phyloP scores from a whole-genome alignment of 2,329 filamentous ascomycete species.

The Harringtonia lauricola region DNA sequence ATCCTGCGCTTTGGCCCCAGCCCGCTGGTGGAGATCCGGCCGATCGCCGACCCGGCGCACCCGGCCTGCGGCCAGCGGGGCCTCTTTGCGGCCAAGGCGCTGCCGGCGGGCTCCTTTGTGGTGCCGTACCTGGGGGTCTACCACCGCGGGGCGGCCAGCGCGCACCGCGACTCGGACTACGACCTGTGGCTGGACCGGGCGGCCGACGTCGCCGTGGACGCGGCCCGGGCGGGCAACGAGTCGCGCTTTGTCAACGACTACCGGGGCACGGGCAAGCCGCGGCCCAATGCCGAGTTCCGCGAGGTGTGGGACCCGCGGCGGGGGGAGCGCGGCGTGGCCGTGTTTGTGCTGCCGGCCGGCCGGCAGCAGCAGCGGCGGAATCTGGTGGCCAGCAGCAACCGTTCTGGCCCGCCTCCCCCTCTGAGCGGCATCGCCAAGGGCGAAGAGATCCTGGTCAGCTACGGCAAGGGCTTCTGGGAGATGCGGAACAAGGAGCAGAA shows the following conservation, averaged over 20 bases:
- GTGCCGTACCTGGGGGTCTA: constrained; percentile 51
- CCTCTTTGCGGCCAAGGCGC: constrained; percentile 44
- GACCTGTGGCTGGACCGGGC: constrained; percentile 53
- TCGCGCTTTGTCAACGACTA: constrained; percentile 59
- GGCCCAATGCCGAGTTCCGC: constrained; percentile 48
- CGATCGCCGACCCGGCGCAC: constrained; percentile 38
- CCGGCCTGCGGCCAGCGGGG: constrained; percentile 48
- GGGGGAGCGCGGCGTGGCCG: constrained; percentile 42
- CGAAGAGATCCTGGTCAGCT: constrained; percentile 54
- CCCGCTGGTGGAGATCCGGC: constrained; percentile 39
- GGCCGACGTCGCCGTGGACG: constrained; percentile 48
- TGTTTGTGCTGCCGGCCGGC: constrained; percentile 40
- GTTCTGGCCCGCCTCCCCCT: no score
- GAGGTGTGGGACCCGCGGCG: constrained; percentile 43
- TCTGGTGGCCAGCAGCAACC: background rate
- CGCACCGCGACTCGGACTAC: constrained; percentile 43
- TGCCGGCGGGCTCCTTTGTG: constrained; percentile 44
- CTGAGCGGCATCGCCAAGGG: constrained; percentile 42
- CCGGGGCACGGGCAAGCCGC: constrained; percentile 35
- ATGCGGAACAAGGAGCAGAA: constrained; percentile 29
- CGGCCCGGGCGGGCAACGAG: constrained; percentile 47
- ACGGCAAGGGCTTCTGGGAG: constrained; percentile 57
- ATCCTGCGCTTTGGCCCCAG: constrained; percentile 27
- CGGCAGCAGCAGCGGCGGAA: constrained; percentile 9
- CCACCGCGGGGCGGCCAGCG: constrained; percentile 26